phyloP scores from a whole-genome alignment of 1,139 yeast species.

The Yamadazyma sp. region DNA sequence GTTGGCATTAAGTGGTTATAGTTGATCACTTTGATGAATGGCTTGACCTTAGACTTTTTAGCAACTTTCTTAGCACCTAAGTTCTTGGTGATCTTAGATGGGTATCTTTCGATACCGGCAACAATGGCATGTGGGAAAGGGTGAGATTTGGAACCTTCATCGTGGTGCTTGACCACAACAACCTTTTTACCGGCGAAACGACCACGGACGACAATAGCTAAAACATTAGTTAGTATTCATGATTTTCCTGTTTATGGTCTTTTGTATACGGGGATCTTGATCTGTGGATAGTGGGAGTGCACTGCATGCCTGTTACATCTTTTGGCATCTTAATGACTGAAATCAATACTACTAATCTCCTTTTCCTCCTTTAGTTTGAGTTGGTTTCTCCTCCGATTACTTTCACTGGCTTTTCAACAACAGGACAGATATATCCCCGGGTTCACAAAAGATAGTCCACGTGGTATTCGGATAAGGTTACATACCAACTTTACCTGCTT shows the following conservation, averaged over 20 bases:
- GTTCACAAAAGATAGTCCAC: neutral
- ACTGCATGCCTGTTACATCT: no score
- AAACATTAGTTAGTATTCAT: slow-evolving; percentile 42
- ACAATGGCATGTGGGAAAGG: slow-evolving; percentile 99
- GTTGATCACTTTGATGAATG: slow-evolving; percentile 98
- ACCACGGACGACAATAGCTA: slow-evolving; percentile 98
- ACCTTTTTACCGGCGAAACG: slow-evolving; percentile 99
- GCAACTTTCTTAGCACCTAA: slow-evolving; percentile 96
- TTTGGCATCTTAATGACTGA: no score
- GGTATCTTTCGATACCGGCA: slow-evolving; percentile 99
- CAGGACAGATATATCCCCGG: neutral
- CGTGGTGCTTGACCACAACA: slow-evolving; percentile 97
- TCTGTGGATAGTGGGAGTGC: no score
- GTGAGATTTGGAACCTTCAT: slow-evolving; percentile 98
- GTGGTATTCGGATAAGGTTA: slow-evolving; percentile 18
- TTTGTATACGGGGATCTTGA: no score
- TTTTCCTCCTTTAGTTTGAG: no score
- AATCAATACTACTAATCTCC: no score
- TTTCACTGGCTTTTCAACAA: neutral
- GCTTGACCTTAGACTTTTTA: slow-evolving; percentile 98
- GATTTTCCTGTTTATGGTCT: neutral
- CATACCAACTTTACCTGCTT: slow-evolving; percentile 99
- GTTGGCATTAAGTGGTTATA: slow-evolving; percentile 99
- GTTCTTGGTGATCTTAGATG: slow-evolving; percentile 94
- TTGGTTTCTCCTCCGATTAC: no score